A percentile compares a stretch with the other conserved stretches of the same genome.
Conservation (phyloP, 1,284 basidiomycete genomes). For the Heterobasidion annosum region DNA sequence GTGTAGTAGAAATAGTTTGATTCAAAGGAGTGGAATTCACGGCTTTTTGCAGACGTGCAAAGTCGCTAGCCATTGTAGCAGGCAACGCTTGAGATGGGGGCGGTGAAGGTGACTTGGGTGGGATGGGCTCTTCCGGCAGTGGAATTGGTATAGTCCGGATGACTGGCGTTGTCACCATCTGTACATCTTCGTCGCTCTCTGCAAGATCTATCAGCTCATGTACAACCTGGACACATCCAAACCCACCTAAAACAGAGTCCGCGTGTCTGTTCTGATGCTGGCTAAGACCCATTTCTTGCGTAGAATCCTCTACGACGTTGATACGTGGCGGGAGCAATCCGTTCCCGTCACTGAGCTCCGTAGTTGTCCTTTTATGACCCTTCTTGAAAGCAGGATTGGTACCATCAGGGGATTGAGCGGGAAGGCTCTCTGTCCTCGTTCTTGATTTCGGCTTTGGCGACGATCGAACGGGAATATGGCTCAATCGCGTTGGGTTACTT, state of each 20-base stretch:
- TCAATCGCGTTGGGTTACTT: slow-evolving; percentile 11
- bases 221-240: neutral
- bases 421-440: slow-evolving; percentile 5
- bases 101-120: neutral
- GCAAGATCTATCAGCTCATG: slow-evolving; percentile 4
- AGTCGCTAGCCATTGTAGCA: neutral
- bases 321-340: slow-evolving; percentile 18
- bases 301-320: slow-evolving; percentile 9
- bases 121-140: slow-evolving; percentile 1
- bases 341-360: slow-evolving; percentile 20
- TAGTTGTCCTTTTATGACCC: slow-evolving; percentile 20
- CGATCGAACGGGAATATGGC: slow-evolving; percentile 38
- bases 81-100: neutral
- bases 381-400: slow-evolving; percentile 14
- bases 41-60: neutral
- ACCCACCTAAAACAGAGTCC: slow-evolving; percentile 25
- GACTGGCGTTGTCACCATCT: slow-evolving; percentile 26
- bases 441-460: slow-evolving; percentile 13
- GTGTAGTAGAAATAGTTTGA: slow-evolving; percentile 10
- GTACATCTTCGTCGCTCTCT: slow-evolving; percentile 31
- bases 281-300: too few species aligned
- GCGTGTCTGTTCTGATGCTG: slow-evolving; percentile 1
- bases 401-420: slow-evolving; percentile 2
- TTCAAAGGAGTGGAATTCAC: neutral
- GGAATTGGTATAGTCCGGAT: slow-evolving; percentile 19